These are phyloP conservation scores for Actinomortierella wolfii DNA, from an alignment of 371 early-diverging fungal genomes.

Conservation along the genomic window DNA sequence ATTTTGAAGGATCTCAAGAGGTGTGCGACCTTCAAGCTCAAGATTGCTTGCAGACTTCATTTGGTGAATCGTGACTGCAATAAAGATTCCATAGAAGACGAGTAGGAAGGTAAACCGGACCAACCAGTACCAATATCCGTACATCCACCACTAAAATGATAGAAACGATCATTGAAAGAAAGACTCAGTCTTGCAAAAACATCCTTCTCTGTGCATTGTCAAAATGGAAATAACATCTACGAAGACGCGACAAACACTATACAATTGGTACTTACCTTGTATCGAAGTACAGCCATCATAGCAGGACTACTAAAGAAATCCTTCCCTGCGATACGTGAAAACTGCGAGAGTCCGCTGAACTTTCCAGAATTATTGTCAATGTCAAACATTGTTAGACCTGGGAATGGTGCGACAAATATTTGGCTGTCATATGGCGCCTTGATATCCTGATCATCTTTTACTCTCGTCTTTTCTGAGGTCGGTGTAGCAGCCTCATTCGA, in stretches of 20 bases:
- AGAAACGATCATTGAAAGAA: no score
- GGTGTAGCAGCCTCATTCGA: slow-evolving; percentile 11
- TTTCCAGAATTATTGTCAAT: slow-evolving; percentile 11
- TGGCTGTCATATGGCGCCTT: slow-evolving; percentile 14
- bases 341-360: slow-evolving; percentile 17
- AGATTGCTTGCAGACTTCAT: not conserved
- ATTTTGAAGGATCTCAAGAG: not conserved
- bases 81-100: slow-evolving; percentile 19
- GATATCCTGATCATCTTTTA: not conserved
- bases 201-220: no score
- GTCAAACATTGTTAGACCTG: slow-evolving; percentile 42
- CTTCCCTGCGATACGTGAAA: slow-evolving; percentile 31
- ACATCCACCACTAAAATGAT: slow-evolving; percentile 8
- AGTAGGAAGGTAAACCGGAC: slow-evolving; percentile 20
- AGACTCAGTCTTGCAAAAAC: no score
- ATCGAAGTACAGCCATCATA: slow-evolving; percentile 36
- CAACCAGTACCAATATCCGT: slow-evolving; percentile 29
- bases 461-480: slow-evolving; percentile 9
- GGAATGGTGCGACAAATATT: slow-evolving; percentile 45
- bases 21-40: not conserved
- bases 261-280: no score
- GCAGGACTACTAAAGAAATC: slow-evolving; percentile 44
- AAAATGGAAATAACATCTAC: slow-evolving; percentile 13
- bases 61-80: slow-evolving; percentile 30
- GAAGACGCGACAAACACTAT: no score